phyloP scores from a whole-genome alignment of 495 filamentous ascomycete species.

The Aspergillus nidulans region DNA sequence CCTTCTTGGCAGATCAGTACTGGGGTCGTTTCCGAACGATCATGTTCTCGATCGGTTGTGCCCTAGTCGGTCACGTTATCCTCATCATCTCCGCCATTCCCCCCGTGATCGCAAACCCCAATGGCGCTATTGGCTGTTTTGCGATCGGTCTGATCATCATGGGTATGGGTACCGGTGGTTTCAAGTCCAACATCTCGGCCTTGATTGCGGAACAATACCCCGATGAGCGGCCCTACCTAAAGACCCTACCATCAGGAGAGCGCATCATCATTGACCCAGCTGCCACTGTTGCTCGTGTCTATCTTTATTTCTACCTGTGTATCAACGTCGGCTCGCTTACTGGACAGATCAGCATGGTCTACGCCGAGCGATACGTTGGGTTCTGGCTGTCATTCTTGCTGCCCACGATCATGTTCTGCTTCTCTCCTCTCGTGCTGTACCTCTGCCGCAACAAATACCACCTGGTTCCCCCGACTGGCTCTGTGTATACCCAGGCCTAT shows the following conservation, averaged over 20 bases:
- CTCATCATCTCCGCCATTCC: constrained; percentile 59
- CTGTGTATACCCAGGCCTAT: constrained; percentile 55
- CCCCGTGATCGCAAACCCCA: constrained; percentile 48
- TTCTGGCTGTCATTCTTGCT: constrained; percentile 66
- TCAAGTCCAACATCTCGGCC: constrained; percentile 66
- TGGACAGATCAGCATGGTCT: constrained; percentile 52
- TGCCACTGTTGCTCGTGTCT: constrained; percentile 48
- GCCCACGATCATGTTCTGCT: constrained; percentile 52
- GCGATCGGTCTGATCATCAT: constrained; percentile 57
- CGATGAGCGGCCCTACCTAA: constrained; percentile 38
- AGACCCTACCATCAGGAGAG: constrained; percentile 49
- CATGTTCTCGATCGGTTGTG: constrained; percentile 49
- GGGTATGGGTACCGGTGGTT: constrained; percentile 49
- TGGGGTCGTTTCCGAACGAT: constrained; percentile 67
- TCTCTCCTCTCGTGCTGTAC: constrained; percentile 61
- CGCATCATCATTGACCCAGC: constrained; percentile 66
- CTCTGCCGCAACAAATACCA: constrained; percentile 57
- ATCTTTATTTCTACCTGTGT: constrained; percentile 48
- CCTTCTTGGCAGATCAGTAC: constrained; percentile 67
- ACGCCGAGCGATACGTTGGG: constrained; percentile 67
- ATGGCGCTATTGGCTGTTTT: constrained; percentile 53
- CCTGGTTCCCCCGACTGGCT: constrained; percentile 55
- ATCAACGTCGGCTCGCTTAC: constrained; percentile 63
- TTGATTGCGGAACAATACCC: constrained; percentile 51
- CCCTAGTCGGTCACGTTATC: constrained; percentile 59